phyloP scores from a whole-genome alignment of 306 rosid species.

The cucumber (Cucumis sativus) region Cucumber_9930_V3 NC_026656.2:23097501-23098000 shows the following conservation, averaged over 20 bases:
- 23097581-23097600: slow-evolving; percentile 32
- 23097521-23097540: slow-evolving; percentile 58
- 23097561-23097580: slow-evolving; percentile 26
- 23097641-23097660: slow-evolving; percentile 35
- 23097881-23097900: slow-evolving; percentile 1
- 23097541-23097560: slow-evolving; percentile 53
- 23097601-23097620: slow-evolving; percentile 45
- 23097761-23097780: neutral
- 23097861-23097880: slow-evolving; percentile 5
- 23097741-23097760: neutral
- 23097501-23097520: slow-evolving; percentile 64
- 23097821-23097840: slow-evolving; percentile 5
- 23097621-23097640: slow-evolving; percentile 41
- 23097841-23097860: slow-evolving; percentile 12
- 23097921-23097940: neutral
- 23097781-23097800: neutral
- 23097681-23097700: slow-evolving; percentile 17
- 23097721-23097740: neutral
- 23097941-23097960: neutral
- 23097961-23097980: neutral
- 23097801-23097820: neutral
- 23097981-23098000: neutral
- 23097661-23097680: slow-evolving; percentile 52
- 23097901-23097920: neutral
- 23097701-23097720: neutral